A percentile compares a stretch with the other conserved stretches of the same genome.
Evolutionary conservation across 805 yeast genomes (phyloP).

Genomic region (Candida hispaniensis): DNA sequence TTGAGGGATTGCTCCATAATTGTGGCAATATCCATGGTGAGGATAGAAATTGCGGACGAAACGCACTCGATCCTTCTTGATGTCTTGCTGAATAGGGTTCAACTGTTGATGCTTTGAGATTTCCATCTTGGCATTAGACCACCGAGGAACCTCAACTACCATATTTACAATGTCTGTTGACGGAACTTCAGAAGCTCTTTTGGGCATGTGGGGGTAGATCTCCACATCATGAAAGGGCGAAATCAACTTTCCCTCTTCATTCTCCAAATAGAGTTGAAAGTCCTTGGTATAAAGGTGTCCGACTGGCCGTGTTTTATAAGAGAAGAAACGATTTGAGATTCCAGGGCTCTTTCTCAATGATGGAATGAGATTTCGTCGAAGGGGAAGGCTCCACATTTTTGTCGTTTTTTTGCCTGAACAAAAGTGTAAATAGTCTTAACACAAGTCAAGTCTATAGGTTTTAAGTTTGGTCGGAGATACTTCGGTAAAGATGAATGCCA

Average conservation of each 20-base stretch:
- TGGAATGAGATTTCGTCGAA: no score
- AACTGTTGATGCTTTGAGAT: conserved; percentile 45
- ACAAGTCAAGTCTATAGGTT: no score
- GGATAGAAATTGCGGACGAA: conserved; percentile 75
- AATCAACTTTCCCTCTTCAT: conserved; percentile 52
- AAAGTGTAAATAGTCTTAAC: no score
- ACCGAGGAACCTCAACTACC: conserved; percentile 90
- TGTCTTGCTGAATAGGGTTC: conserved; percentile 76
- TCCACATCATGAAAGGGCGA: conserved; percentile 81
- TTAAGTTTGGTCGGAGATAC: no score
- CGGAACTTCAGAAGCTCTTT: conserved; percentile 30
- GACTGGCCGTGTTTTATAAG: conserved; percentile 70
- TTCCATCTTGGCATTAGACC: conserved; percentile 80
- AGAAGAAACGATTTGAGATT: conserved; percentile 19
- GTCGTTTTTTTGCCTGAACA: no score
- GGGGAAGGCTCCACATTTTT: no score
- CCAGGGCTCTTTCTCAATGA: no score
- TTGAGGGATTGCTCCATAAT: conserved; percentile 51
- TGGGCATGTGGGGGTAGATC: conserved; percentile 71
- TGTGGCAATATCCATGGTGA: conserved; percentile 72
- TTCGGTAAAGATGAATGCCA: no score
- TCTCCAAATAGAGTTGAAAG: conserved; percentile 67
- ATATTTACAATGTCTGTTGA: conserved; percentile 43
- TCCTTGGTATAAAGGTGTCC: conserved; percentile 81
- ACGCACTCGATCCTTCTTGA: conserved; percentile 62